Conservation (phyloP, 306 rosid genomes). For the Sophora flavescens region DNA sequence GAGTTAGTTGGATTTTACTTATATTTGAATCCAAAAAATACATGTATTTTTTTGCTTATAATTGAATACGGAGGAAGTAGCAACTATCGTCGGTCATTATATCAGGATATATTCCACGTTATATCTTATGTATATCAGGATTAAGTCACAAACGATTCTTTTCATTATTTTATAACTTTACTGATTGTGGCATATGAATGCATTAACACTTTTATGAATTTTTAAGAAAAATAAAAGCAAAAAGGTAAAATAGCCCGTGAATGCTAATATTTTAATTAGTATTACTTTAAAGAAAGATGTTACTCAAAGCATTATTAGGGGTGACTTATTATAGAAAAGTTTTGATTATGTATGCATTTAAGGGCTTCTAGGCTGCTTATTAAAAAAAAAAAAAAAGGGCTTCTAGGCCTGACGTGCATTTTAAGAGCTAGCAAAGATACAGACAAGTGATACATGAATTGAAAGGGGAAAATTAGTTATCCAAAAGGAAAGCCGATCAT, state of each 20-base stretch:
- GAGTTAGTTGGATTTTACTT: too few species aligned
- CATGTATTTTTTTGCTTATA: too few species aligned
- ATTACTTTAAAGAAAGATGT: conserved; percentile 38
- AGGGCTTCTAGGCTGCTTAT: background rate
- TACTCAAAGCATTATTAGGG: conserved; percentile 1
- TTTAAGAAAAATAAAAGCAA: conserved; percentile 24
- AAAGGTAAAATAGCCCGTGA: conserved; percentile 41
- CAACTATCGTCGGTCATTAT: conserved; percentile 4
- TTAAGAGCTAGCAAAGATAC: conserved; percentile 30
- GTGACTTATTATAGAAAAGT: background rate
- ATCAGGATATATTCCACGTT: conserved; percentile 9
- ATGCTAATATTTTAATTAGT: conserved; percentile 34
- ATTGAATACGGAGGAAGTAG: too few species aligned
- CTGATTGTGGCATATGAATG: conserved; percentile 24
- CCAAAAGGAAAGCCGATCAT: too few species aligned
- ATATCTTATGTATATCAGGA: conserved; percentile 8
- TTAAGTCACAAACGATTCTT: conserved; percentile 2
- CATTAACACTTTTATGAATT: background rate
- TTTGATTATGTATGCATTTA: conserved; percentile 5
- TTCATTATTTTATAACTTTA: background rate
- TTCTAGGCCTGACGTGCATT: conserved; percentile 14
- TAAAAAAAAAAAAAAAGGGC: too few species aligned
- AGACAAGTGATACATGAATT: conserved; percentile 29
- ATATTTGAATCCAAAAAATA: too few species aligned
- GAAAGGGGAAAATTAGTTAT: background rate